Evolutionary conservation across 2,329 filamentous ascomycete species (phyloP).

Genomic region (Colletotrichum cereale): DNA sequence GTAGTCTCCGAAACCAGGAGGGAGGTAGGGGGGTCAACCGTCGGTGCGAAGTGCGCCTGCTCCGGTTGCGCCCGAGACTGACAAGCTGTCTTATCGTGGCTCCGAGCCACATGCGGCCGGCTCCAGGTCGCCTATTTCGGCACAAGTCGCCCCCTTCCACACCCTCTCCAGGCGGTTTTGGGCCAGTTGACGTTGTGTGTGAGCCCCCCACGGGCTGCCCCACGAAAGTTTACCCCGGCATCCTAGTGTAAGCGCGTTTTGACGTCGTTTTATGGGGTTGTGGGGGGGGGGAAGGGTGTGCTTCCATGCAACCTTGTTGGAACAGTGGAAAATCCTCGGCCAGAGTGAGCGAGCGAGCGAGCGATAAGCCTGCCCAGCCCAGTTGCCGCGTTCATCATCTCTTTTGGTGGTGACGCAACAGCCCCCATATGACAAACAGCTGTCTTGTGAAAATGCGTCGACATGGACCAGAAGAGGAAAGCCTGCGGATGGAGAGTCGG

Average conservation of each 20-base stretch:
- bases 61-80: constrained; percentile 22
- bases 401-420: constrained; percentile 22
- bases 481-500: background rate
- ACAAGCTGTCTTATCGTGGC: constrained; percentile 26
- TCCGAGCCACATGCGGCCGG: constrained; percentile 27
- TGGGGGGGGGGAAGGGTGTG: constrained; percentile 33
- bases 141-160: constrained; percentile 18
- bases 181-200: constrained; percentile 27
- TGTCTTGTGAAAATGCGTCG: background rate
- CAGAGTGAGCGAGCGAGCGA: constrained; percentile 18
- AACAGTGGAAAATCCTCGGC: constrained; percentile 22
- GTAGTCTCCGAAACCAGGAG: constrained; percentile 4
- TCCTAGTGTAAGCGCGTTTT: constrained; percentile 26
- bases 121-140: constrained; percentile 20
- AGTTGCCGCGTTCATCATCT: constrained; percentile 6
- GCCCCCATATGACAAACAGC: background rate
- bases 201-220: constrained; percentile 38
- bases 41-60: background rate
- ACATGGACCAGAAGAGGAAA: background rate
- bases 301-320: constrained; percentile 39
- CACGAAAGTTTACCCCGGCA: constrained; percentile 33
- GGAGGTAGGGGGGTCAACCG: too few relatives aligned
- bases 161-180: constrained; percentile 24
- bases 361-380: constrained; percentile 4
- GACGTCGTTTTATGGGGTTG: constrained; percentile 42